Percentiles rank a stretch among this genome's conserved stretches.
Evolutionary conservation across 169 alveolate genomes (phyloP).

Genomic region (Cryptosporidium tyzzeri): DNA sequence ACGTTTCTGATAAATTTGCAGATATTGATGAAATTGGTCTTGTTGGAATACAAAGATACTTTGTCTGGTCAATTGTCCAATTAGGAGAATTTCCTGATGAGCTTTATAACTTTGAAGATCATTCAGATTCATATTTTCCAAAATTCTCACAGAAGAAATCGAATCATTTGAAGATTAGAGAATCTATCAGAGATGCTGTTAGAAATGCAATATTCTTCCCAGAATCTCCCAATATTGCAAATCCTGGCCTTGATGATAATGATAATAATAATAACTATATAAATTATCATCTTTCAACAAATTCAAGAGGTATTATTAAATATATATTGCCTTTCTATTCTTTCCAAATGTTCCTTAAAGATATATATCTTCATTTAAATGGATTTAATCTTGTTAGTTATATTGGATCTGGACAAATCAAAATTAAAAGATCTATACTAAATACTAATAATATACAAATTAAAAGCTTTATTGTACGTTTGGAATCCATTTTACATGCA

Average conservation of each 20-base stretch:
- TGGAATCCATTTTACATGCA: conserved; percentile 49
- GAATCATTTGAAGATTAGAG: conserved; percentile 36
- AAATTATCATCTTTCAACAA: not conserved
- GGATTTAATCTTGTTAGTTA: not conserved
- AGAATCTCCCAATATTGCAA: not conserved
- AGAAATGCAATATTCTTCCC: conserved; percentile 66
- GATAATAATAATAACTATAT: not conserved
- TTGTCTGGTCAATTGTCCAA: conserved; percentile 57
- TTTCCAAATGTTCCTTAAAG: conserved; percentile 46
- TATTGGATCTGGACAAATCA: not conserved
- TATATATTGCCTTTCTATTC: conserved; percentile 45
- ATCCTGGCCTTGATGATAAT: not conserved
- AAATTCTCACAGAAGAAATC: conserved; percentile 15
- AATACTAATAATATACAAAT: not conserved
- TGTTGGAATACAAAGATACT: conserved; percentile 23
- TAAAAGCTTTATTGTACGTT: not conserved
- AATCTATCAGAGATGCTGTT: conserved; percentile 28
- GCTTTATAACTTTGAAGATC: conserved; percentile 3
- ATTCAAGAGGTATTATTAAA: not conserved
- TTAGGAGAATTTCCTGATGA: conserved; percentile 56
- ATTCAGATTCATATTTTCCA: not conserved
- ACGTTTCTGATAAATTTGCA: not conserved
- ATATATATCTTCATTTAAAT: conserved; percentile 10
- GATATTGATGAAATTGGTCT: conserved; percentile 33
- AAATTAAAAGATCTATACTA: not conserved